A percentile compares a stretch with the other conserved stretches of the same genome.
Conservation (phyloP, 2,329 filamentous ascomycete species). For the Pestalotiopsis fici region DNA sequence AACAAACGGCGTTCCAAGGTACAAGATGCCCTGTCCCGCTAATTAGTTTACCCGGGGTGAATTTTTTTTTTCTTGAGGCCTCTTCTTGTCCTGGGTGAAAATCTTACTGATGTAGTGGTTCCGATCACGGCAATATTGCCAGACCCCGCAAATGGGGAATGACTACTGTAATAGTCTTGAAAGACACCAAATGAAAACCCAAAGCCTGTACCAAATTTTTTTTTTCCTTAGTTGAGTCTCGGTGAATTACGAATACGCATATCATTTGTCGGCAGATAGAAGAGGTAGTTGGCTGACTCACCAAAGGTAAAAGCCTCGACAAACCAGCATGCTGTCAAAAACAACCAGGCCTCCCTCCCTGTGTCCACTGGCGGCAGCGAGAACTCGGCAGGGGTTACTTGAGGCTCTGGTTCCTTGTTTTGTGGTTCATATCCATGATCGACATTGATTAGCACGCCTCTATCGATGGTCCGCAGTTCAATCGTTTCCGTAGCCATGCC, state of each 20-base stretch:
- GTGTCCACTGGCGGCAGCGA: not conserved
- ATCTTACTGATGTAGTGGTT: not conserved
- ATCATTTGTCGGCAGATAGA: not conserved
- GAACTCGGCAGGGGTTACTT: not conserved
- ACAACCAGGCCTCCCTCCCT: slow-evolving; percentile 5
- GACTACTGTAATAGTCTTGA: slow-evolving; percentile 2
- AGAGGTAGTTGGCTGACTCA: not conserved
- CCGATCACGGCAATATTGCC: slow-evolving; percentile 5
- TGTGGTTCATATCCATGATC: not conserved
- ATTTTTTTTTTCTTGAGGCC: not conserved
- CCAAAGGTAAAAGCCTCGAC: slow-evolving; percentile 8
- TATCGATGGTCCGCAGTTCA: not conserved
- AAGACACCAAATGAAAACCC: slow-evolving; percentile 4
- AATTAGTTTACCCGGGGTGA: not conserved
- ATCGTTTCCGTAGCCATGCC: not conserved
- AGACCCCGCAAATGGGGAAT: not conserved
- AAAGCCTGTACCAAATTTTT: not conserved
- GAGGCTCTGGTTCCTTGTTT: not conserved
- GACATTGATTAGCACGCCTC: not conserved
- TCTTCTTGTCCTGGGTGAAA: not conserved
- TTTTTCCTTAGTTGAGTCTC: not conserved
- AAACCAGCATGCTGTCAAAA: slow-evolving; percentile 7
- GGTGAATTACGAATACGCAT: not conserved
- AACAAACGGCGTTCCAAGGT: not conserved
- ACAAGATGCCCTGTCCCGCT: not conserved